Percentiles rank a stretch among this genome's conserved stretches.
These are phyloP conservation scores for Sclerotinia spermophila DNA, from an alignment of 2,329 filamentous ascomycete genomes.

Conservation along the genomic window DNA sequence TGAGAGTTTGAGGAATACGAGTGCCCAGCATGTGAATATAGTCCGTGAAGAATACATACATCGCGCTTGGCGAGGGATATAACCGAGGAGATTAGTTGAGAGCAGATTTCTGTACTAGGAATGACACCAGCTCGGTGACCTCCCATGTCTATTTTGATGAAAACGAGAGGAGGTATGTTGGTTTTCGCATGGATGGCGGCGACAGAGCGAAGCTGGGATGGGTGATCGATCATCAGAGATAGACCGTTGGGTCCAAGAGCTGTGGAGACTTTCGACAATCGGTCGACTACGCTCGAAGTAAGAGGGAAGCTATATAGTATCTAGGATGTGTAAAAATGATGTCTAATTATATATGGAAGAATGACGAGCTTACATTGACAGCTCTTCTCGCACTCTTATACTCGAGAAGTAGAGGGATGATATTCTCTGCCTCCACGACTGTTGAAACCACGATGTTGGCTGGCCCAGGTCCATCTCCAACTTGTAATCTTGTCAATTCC, in stretches of 20 bases:
- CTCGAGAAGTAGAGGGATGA: constrained; percentile 57
- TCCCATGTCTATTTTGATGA: constrained; percentile 73
- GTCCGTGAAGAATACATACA: constrained; percentile 50
- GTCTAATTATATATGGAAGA: background rate
- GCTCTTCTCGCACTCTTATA: constrained; percentile 51
- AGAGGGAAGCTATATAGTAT: constrained; percentile 64
- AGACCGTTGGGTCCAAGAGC: constrained; percentile 55
- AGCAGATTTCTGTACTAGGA: constrained; percentile 46
- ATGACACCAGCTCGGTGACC: constrained; percentile 66
- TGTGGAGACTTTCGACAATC: constrained; percentile 55
- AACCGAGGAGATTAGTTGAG: constrained; percentile 45
- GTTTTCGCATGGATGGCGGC: constrained; percentile 42
- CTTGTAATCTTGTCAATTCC: constrained; percentile 64
- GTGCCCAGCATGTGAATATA: constrained; percentile 72
- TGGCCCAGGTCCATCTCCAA: constrained; percentile 49
- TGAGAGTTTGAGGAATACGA: constrained; percentile 59
- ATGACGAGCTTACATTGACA: constrained; percentile 52
- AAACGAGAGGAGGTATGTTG: constrained; percentile 52
- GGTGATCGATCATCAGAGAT: constrained; percentile 67
- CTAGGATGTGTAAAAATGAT: constrained; percentile 21
- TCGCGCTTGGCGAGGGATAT: constrained; percentile 44
- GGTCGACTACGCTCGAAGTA: constrained; percentile 55
- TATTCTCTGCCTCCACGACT: constrained; percentile 66
- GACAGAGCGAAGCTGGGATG: constrained; percentile 54
- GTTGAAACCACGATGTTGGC: constrained; percentile 69